These are phyloP conservation scores for Mycena capillaripes DNA, from an alignment of 768 basidiomycete species.

Conservation along the genomic window DNA sequence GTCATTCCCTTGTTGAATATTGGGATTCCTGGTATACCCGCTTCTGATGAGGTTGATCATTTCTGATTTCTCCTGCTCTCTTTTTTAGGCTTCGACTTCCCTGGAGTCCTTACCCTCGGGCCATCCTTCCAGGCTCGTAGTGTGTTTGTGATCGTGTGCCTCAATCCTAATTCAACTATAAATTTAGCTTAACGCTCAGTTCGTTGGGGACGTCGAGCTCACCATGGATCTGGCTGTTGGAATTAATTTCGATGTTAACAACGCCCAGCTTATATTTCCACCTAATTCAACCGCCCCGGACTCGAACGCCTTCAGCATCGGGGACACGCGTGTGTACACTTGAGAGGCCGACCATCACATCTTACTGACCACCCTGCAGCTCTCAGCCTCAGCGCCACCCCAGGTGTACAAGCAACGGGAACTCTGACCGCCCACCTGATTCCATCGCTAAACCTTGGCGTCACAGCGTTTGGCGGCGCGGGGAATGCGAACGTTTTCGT, in stretches of 20 bases:
- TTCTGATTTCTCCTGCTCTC: background rate
- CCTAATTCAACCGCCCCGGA: background rate
- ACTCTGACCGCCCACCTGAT: slow-evolving; percentile 45
- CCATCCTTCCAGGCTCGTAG: slow-evolving; percentile 14
- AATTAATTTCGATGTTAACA: slow-evolving; percentile 9
- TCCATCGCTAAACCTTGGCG: slow-evolving; percentile 42
- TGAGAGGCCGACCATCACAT: background rate
- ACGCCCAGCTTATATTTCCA: slow-evolving; percentile 26
- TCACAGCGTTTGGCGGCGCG: slow-evolving; percentile 37
- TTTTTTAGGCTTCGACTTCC: slow-evolving; percentile 54
- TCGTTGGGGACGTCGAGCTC: slow-evolving; percentile 20
- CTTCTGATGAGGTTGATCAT: background rate
- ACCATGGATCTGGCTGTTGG: slow-evolving; percentile 17
- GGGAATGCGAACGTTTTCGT: slow-evolving; percentile 24
- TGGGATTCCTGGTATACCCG: slow-evolving; percentile 54
- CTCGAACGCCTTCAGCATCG: slow-evolving; percentile 7
- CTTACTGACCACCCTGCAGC: slow-evolving; percentile 14
- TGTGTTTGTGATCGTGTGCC: background rate
- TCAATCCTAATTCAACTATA: background rate
- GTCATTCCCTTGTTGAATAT: slow-evolving; percentile 56
- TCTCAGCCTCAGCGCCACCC: slow-evolving; percentile 38
- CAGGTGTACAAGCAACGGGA: slow-evolving; percentile 33
- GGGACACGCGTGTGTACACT: slow-evolving; percentile 18
- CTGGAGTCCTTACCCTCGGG: slow-evolving; percentile 61
- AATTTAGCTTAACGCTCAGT: slow-evolving; percentile 6